Evolutionary conservation across 768 basidiomycete genomes (phyloP), one percentile per base, ranked within the genome.

Genomic region (Agaricus subrufescens): DNA sequence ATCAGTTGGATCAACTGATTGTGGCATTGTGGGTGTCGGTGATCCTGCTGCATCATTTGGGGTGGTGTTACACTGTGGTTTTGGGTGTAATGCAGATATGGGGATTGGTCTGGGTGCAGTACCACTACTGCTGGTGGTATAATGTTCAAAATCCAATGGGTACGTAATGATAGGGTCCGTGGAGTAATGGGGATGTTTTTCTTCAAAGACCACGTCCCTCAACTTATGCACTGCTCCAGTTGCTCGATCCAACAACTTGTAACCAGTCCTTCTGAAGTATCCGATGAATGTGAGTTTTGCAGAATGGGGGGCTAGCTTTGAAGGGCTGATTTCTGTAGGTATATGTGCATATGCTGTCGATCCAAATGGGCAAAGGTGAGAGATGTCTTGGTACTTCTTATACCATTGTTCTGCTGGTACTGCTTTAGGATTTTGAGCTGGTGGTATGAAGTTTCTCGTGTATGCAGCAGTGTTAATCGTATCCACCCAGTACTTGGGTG

Each of bases 321-420:
- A 54, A 4, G 26, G 31, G n/a, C 43, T 43, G 1, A 54, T 3
- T n/a, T 51, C 50, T 3, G 3, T 10, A 11, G 64, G 67, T 14
- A 69, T 63, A 52, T 67, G 66, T 10, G 62, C 67, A 43, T 65
- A 72, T 3, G 65, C 68, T 1, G 50, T 58, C 34, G 67, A 71
- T 25, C 74, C 70, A 49, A 70, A 73, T 3, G 63, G 58, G 2
- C 54, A 61, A 0, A 75, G 52, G 46, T 70, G 63, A 0, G 66
- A 58, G 0, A 75, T 48, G 30, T 72, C 60, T 2, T 67, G 70
- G 14, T 59, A 58, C 0, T 27, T 38, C 0, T 61, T 59, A 0
- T 4, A 42, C 61, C 66, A 67, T 1, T 47, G n/a, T 46, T 69
- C 58, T 8, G 14, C 43, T 7, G 63, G 63, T 12, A 56, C 9